phyloP scores from a whole-genome alignment of 176 grass and related monocot species.

The Eragrostis nindensis region DNA sequence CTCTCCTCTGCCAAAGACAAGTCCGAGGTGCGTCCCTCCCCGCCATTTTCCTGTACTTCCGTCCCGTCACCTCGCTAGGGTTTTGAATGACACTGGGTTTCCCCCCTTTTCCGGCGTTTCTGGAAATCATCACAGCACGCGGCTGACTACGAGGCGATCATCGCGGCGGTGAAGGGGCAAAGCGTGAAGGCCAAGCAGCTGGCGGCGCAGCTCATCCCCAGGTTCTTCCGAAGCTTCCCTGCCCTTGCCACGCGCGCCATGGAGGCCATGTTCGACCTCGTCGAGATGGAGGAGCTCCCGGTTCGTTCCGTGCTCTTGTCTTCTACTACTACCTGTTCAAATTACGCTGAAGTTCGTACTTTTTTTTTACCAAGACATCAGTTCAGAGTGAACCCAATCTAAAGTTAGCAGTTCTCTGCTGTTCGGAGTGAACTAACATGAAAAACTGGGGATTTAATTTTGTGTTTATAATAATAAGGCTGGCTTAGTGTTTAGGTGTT shows the following conservation, averaged over 20 bases:
- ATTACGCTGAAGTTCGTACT: background rate
- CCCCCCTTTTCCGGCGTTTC: slow-evolving; percentile 5
- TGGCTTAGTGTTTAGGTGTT: background rate
- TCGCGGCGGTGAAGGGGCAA: slow-evolving; percentile 82
- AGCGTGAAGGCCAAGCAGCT: slow-evolving; percentile 97
- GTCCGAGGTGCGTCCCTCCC: slow-evolving; percentile 55
- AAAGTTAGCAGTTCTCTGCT: background rate
- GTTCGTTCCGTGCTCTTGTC: slow-evolving; percentile 47
- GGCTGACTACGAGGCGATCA: slow-evolving; percentile 86
- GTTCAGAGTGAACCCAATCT: background rate
- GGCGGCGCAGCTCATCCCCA: slow-evolving; percentile 93
- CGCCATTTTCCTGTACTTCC: background rate
- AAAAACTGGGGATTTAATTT: slow-evolving; percentile 10
- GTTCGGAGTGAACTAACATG: background rate
- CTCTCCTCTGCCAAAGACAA: slow-evolving; percentile 91
- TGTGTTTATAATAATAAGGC: background rate
- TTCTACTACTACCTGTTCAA: background rate
- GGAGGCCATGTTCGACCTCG: slow-evolving; percentile 91
- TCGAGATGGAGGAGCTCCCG: slow-evolving; percentile 94
- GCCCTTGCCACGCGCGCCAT: slow-evolving; percentile 62
- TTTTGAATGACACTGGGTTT: slow-evolving; percentile 35
- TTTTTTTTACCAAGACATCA: background rate
- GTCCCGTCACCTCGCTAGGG: slow-evolving; percentile 24
- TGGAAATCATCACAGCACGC: slow-evolving; percentile 53
- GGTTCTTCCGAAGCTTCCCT: slow-evolving; percentile 91